A percentile compares a stretch with the other conserved stretches of the same genome.
phyloP scores from a whole-genome alignment of 805 yeast genomes.

The Teunomyces gatunensis region DNA sequence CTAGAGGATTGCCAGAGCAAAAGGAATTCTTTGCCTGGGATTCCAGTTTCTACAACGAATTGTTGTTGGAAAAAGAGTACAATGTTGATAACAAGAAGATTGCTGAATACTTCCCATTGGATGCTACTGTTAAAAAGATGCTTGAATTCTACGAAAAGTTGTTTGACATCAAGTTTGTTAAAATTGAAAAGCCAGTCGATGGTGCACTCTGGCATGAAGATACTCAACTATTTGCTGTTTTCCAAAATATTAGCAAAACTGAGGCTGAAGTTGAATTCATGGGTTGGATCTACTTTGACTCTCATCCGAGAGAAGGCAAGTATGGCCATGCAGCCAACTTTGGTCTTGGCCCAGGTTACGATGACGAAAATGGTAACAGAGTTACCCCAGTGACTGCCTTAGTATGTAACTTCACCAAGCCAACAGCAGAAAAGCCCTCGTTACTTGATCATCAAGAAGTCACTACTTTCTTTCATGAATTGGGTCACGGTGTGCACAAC shows the following conservation, averaged over 20 bases:
- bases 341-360: constrained; percentile 59
- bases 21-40: constrained; percentile 65
- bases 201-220: constrained; percentile 73
- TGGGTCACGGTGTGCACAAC: constrained; percentile 87
- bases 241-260: constrained; percentile 49
- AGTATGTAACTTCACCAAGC: constrained; percentile 82
- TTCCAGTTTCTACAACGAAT: constrained; percentile 60
- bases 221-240: constrained; percentile 70
- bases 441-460: constrained; percentile 76
- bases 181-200: constrained; percentile 38
- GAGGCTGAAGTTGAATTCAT: constrained; percentile 50
- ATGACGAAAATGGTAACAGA: constrained; percentile 47
- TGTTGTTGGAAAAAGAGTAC: constrained; percentile 63
- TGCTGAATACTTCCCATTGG: constrained; percentile 76
- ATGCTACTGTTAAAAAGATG: constrained; percentile 66
- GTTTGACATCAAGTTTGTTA: constrained; percentile 65
- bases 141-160: constrained; percentile 65
- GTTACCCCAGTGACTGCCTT: constrained; percentile 70
- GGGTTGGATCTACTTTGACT: constrained; percentile 78
- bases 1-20: constrained; percentile 43
- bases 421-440: constrained; percentile 66
- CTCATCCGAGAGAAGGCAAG: constrained; percentile 84
- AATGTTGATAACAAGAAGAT: constrained; percentile 70
- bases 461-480: constrained; percentile 82
- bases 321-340: constrained; percentile 90